Evolutionary conservation across 106 monocot species (phyloP), one percentile per base, ranked within the genome.

Genomic region (Dendrobium chrysotoxum): DNA sequence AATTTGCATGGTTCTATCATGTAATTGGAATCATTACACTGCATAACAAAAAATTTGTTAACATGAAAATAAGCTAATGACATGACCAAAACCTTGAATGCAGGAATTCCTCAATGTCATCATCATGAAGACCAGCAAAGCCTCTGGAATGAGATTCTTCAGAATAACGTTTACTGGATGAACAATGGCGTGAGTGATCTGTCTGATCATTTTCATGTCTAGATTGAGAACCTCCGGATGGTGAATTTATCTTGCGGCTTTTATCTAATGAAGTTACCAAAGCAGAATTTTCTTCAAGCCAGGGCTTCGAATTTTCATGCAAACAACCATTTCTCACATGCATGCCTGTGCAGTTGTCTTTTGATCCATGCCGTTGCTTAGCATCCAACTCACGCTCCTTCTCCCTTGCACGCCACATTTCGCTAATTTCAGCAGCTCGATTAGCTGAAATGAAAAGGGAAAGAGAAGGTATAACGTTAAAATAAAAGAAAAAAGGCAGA

Each of bases 321-420:
- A 10, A 38, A 3, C 38, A 74, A 72, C 88, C 54, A 80, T 23
- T 46, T 71, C 28, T 81, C 18, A 76, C 23, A 28, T 81, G 80
- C 55, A 45, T 47, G 21, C 79, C 81, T 31, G 46, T 42, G 17
- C 21, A 46, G 64, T 78, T 76, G 57, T 77, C 73, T 78, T 81
- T 87, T 26, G 78, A 17, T 79, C 77, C 83, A 20, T 23, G n/a
- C 41, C 83, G 79, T 28, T 84, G 35, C 81, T 83, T 92, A 26
- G 76, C 76, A 75, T 93, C 87, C 70, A 96, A 78, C 65, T 96
- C 93, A n/a, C 83, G 67, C 66, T 96, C 96, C 81, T 93, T 96
- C 77, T 96, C 87, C 25, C 96, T 83, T 26, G 93, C 88, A 72
- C 87, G 90, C 96, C 96, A 96, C 92, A 96, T 85, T 83, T 96